Conservation (phyloP, 345 rosid genomes). For the Pistacia atlantica region DNA sequence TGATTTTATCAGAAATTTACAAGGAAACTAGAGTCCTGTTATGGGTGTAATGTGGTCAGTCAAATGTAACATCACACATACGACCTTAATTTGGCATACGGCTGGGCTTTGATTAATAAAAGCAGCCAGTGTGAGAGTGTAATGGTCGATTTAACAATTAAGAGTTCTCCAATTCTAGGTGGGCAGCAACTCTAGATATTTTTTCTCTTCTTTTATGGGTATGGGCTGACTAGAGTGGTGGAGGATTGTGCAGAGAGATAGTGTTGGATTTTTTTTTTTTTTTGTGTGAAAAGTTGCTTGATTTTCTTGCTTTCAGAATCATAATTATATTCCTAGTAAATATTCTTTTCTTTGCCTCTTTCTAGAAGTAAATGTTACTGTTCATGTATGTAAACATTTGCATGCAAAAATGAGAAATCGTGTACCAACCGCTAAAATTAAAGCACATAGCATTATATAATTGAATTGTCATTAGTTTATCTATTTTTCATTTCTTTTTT, state of each 20-base stretch:
- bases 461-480: background rate
- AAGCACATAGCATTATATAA: background rate
- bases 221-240: background rate
- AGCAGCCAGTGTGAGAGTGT: background rate
- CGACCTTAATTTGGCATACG: background rate
- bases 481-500: background rate
- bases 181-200: background rate
- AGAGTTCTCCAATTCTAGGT: background rate
- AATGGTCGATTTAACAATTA: background rate
- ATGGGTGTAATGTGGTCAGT: background rate
- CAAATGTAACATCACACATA: background rate
- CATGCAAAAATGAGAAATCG: background rate
- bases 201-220: background rate
- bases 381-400: background rate
- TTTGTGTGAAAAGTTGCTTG: background rate
- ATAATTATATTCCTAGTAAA: background rate
- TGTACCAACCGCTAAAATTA: background rate
- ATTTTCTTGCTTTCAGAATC: background rate
- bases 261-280: background rate
- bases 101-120: too few relatives aligned
- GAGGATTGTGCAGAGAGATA: background rate
- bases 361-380: background rate
- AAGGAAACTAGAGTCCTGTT: background rate
- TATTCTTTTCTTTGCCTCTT: background rate
- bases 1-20: background rate